phyloP scores from a whole-genome alignment of 2,329 filamentous ascomycete genomes.

The Penicillium expansum region DNA sequence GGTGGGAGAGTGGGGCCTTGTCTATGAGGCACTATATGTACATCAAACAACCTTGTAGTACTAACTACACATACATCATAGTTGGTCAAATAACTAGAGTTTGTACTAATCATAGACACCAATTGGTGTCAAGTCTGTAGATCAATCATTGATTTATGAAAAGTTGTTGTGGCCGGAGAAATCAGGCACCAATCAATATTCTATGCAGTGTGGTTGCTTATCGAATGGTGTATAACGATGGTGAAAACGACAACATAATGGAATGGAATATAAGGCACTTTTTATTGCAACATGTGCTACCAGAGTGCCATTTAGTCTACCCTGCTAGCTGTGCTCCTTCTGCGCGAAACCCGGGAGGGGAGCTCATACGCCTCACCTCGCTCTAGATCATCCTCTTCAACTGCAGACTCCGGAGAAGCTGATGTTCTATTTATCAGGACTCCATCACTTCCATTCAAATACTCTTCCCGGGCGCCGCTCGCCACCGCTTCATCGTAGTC shows the following conservation, averaged over 20 bases:
- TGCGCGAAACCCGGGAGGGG: conserved; percentile 25
- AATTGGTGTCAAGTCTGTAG: not conserved
- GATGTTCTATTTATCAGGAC: conserved; percentile 19
- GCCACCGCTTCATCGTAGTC: conserved; percentile 17
- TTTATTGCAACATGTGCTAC: not conserved
- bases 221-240: not conserved
- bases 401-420: conserved; percentile 28
- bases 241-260: too few species aligned
- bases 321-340: conserved; percentile 31
- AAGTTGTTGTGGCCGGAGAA: not conserved
- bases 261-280: not conserved
- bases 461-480: conserved; percentile 4
- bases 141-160: not conserved
- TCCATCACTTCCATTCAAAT: conserved; percentile 16
- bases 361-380: conserved; percentile 43
- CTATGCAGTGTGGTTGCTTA: not conserved
- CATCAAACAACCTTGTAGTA: not conserved
- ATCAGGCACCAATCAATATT: not conserved
- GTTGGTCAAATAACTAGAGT: not conserved
- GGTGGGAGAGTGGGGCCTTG: conserved; percentile 17
- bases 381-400: conserved; percentile 41
- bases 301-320: conserved; percentile 9
- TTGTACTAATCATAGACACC: not conserved
- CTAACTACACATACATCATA: not conserved
- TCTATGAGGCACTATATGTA: not conserved